Evolutionary conservation across 257 asterid genomes (phyloP), one percentile per base, ranked within the genome.

Genomic region (Solanum okadae): DNA sequence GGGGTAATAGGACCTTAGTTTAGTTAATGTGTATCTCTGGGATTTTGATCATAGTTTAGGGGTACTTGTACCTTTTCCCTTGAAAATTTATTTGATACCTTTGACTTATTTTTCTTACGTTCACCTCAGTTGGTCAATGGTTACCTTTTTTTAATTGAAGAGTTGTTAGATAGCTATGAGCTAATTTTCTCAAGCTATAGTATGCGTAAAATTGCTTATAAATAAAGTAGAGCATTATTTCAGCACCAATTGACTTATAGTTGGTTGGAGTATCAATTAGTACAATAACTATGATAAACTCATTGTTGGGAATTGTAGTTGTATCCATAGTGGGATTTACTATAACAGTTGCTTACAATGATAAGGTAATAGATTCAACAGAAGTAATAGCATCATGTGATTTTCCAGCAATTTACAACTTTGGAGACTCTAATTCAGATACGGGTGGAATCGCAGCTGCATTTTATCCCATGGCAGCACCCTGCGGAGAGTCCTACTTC

Each of bases 371-470:
- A 35, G 86, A 35, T 14, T 35, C 82, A 73, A 34, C 31, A 73
- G 27, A 34, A 72, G 4, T 46, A 46, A 46, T 49, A 37, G 88
- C 93, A 44, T 90, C 89, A 46, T 46, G 56, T 46, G 56, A 46
- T 46, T 91, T 91, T 87, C 95, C 94, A 13, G 95, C 93, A 12
- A 90, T 93, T 18, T 94, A 91, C 91, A 93, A 94, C 86, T 94
- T 94, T 18, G 95, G 97, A 3, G 95, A 94, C 88, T 91, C 95
- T 0, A 94, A 93, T 87, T 93, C 97, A 1, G 97, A 94, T 16
- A 94, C 95, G 5, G 95, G 97, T 23, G 97, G 92, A 3, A 87
- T 91, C 14, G 90, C 95, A 20, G 97, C 93, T 1, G 92, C 92
- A 25, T 94, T 94, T 87, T 88, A 81, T 11, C 94, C 95, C 29